Conservation (phyloP, 306 rosid species). For the Quercus wislizeni region DNA sequence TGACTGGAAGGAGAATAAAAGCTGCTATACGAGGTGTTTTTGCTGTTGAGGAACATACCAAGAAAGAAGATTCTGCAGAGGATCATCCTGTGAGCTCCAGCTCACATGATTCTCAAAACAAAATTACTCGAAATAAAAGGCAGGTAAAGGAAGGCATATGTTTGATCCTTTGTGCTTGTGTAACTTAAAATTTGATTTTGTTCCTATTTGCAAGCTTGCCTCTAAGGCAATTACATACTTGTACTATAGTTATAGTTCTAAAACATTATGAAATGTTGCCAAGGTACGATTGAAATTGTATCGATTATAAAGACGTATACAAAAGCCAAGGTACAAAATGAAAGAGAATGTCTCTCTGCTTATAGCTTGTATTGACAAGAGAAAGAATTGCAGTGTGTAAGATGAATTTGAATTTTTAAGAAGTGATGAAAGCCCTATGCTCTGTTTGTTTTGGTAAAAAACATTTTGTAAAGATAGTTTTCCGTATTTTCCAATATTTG, state of each 20-base stretch:
- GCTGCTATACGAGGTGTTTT: constrained; percentile 53
- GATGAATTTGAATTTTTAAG: no score
- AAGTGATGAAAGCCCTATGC: no score
- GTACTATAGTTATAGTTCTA: constrained; percentile 6
- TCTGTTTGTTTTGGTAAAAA: fast-evolving
- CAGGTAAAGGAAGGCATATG: constrained; percentile 32
- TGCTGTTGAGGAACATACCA: constrained; percentile 46
- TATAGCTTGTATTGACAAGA: no score
- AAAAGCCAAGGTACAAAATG: no score
- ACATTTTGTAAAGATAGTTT: no score
- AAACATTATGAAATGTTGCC: constrained; percentile 17
- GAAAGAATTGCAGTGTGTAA: no score
- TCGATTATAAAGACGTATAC: no score
- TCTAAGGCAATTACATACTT: constrained; percentile 1
- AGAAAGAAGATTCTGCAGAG: constrained; percentile 59
- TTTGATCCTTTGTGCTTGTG: not conserved
- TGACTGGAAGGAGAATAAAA: constrained; percentile 90
- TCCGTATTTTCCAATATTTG: fast-evolving
- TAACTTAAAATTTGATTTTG: not conserved
- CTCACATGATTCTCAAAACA: constrained; percentile 46
- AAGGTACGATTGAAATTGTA: no score
- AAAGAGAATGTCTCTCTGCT: no score
- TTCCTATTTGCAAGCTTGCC: not conserved
- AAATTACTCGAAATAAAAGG: constrained; percentile 34
- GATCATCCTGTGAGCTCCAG: constrained; percentile 55